Base-by-base conservation (phyloP, 371 early-diverging fungal species). In the Rhizopus delemar region DNA sequence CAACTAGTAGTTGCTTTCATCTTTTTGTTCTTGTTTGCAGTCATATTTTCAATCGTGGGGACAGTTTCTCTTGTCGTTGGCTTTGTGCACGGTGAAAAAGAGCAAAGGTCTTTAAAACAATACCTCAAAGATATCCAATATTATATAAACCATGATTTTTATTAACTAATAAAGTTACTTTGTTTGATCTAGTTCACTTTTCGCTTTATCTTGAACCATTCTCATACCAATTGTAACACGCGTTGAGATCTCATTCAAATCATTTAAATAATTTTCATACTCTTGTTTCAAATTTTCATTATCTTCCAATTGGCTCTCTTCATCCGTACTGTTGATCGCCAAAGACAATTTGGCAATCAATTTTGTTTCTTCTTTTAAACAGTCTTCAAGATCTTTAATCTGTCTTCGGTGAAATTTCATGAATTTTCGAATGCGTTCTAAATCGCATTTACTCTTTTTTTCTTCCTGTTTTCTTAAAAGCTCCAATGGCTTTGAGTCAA, bases 341-440 rank as follows among this genome's bases (percentile, higher is more conserved):
- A 83, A 45, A 38, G 91, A 85, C 46, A 93, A 77, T 34, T 86
- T 84, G 46, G 88, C 86, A 8, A 94, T 72, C 54, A 94, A 73
- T 68, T 84, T 86, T 56, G 89, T 89, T 73, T 97, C 96, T 35
- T 79, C 75, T 56, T 86, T 86, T 16, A 86, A 79, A 41, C 86
- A 76, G 38, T 93, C 95, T 13, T 89, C 87, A 15, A 89, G 72
- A 39, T 90, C 85, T 36, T 89, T 84, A 46, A 96, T 78, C 67
- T 92, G 90, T 32, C 82, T 77, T 3, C 93, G 85, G 63, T 95
- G 96, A 36, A 81, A 68, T 31, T 79, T 84, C 4, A 92, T 80
- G 57, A 95, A 85, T 1, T 84, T 31, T 13, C 52, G 49, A 8
- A 64, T 41, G 1, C 51, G 22, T 8, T 41, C 54, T 34, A 46